These are phyloP conservation scores for Eucalyptus lansdowneana DNA, from an alignment of 345 rosid genomes.

Conservation along the genomic window DNA sequence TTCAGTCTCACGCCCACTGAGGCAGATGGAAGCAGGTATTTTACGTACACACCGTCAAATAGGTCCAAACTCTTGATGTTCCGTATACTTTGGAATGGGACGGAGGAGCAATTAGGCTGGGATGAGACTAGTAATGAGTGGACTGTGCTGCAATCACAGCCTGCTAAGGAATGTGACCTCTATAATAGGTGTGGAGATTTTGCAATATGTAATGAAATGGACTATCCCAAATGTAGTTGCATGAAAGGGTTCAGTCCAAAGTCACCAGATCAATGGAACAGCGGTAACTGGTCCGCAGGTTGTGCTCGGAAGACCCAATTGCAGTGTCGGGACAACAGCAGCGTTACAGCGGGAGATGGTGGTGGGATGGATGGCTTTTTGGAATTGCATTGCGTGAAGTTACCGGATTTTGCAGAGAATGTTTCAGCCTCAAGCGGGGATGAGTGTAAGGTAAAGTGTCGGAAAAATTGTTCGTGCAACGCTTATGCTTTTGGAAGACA, in stretches of 20 bases:
- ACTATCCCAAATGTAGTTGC: neutral
- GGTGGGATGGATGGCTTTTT: neutral
- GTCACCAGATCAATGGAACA: neutral
- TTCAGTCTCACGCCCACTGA: accelerated
- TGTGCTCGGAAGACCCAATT: neutral
- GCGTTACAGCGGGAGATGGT: neutral
- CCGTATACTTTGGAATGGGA: neutral
- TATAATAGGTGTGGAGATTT: neutral
- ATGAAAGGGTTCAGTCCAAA: neutral
- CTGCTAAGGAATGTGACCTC: neutral
- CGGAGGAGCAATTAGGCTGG: neutral
- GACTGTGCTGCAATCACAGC: neutral
- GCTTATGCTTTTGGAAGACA: accelerated
- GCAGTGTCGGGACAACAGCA: neutral
- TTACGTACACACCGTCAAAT: neutral
- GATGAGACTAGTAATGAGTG: neutral
- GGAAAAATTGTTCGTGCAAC: neutral
- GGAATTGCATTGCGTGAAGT: accelerated
- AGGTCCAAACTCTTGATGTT: neutral
- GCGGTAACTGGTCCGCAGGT: accelerated
- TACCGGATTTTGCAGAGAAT: neutral
- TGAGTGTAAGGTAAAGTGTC: neutral
- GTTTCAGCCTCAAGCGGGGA: neutral
- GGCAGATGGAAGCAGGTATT: neutral
- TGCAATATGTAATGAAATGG: neutral